Conservation (phyloP, 106 monocot genomes). For the Triglochin maritima region DNA sequence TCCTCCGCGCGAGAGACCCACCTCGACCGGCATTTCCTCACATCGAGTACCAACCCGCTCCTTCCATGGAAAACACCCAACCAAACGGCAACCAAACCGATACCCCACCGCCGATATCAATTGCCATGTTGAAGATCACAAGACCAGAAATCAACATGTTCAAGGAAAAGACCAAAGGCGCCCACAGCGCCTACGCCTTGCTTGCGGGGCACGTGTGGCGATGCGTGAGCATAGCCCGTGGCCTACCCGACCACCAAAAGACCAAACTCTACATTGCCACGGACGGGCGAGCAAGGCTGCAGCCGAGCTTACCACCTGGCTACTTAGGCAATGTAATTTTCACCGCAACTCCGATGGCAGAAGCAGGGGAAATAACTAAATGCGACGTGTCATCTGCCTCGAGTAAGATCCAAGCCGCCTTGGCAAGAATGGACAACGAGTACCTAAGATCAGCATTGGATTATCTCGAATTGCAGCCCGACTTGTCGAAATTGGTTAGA, state of each 20-base stretch:
- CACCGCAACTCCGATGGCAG: conserved; percentile 69
- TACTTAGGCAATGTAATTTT: conserved; percentile 94
- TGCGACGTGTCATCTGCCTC: conserved; percentile 14
- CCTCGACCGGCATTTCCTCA: conserved; percentile 61
- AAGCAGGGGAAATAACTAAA: conserved; percentile 29
- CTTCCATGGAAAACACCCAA: conserved; percentile 31
- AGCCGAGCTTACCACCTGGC: conserved; percentile 43
- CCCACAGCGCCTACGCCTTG: conserved; percentile 47
- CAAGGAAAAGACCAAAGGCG: conserved; percentile 8
- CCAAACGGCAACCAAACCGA: background rate
- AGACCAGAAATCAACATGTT: conserved; percentile 30
- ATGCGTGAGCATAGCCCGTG: conserved; percentile 56
- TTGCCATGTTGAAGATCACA: conserved; percentile 57
- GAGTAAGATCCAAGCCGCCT: conserved; percentile 32
- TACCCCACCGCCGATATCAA: conserved; percentile 3
- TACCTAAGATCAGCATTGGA: conserved; percentile 77
- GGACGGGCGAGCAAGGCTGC: conserved; percentile 61
- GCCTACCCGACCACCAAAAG: conserved; percentile 44
- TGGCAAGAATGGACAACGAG: conserved; percentile 57
- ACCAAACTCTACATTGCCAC: conserved; percentile 84
- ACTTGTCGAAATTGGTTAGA: conserved; percentile 53
- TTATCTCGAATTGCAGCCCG: conserved; percentile 72
- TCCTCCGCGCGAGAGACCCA: conserved; percentile 60
- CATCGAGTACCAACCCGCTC: conserved; percentile 87
- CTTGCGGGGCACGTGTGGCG: conserved; percentile 78